Evolutionary conservation across 2,329 filamentous ascomycete genomes (phyloP), one percentile per base, ranked within the genome.

Genomic region (Ascochyta koolunga): DNA sequence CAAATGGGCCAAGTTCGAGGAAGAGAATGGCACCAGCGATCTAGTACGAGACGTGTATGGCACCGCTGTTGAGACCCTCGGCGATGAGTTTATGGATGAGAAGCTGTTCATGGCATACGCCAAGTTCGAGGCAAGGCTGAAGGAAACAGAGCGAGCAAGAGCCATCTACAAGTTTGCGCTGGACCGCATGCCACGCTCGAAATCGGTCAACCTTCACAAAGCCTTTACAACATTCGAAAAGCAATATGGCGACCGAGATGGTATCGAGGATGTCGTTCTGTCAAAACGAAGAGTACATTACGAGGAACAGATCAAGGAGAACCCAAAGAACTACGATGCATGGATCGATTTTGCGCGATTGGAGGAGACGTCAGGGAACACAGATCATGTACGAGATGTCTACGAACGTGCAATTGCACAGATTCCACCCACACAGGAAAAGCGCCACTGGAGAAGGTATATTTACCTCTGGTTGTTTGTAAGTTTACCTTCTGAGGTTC

Each of bases 171-270:
- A 96, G 71, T 97, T 96, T 70, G 93, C 93, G 21, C 80, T 99
- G 6, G 95, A 99, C 74, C 89, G 93, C 46, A 84, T 99, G 59
- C 90, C 95, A 10, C 86, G 95, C 19, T 96, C 91, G 11, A 92
- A 89, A 73, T 95, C 93, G 1, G 87, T 89, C 75, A 81, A 83
- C 13, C 82, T 99, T 8, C 93, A 99, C 78, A 96, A 96, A 72
- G 88, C 92, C 13, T 99, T 98, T 73, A 98, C 93, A 0, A 93
- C 90, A 0, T 99, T 99, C 65, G 95, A 99, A 77, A 99, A 99
- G 79, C 95, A 99, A 68, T 99, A 91, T 71, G 95, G 95, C 60
- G 93, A 98, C 73, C 83, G 85, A 50, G 91, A 96, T 66, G 95
- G 95, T 4, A 91, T 99, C 2, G 93, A 98, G 68, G 91, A 98